Base-by-base conservation (phyloP, 2,329 filamentous ascomycete genomes). In the Didymella arachidicola region DNA sequence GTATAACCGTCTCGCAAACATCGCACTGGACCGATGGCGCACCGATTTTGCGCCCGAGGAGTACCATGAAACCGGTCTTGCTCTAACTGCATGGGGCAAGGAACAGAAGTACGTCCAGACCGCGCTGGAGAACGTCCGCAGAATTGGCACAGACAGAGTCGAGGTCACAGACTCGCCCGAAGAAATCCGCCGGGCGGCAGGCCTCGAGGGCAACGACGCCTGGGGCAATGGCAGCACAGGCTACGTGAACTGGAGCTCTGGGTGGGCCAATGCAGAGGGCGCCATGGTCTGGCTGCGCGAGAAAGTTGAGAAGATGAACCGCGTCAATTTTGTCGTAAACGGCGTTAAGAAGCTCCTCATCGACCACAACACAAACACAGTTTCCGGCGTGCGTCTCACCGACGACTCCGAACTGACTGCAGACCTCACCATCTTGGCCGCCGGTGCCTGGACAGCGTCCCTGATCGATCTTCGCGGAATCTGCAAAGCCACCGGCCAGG, bases 391-490 rank as follows among this genome's bases (percentile, higher is more conserved):
- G 22, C 81, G 78, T n/a, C 77, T 90, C 11, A 68, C 70, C 2
- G 78, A 84, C 60, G 83, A 82, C 1, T 75, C 75, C 7, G 78
- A 72, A 10, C 63, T 92, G 7, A 79, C 77, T 4, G 91, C 90
- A 2, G 90, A 92, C 58, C 82, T 96, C 7, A 88, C 91, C 32
- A 82, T 97, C 54, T 83, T 96, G 2, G 93, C 94, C 0, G 88
- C 93, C 0, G 94, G 94, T 16, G 93, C 94, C 4, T 98, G 94
- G 93, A 92, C 91, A 2, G 86, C 88, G 2, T 83, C 85, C 1
- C 82, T 97, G 22, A 79, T 97, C 55, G 90, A 97, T 75, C 81
- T 97, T 0, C 82, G 88, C 45, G 91, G 92, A 26, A 86, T 90
- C 43, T 88, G 88, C 38, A 85, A 89, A 63, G 90, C 93, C 2